Base-by-base conservation (phyloP, 2,329 filamentous ascomycete species). In the Gaeumannomyces sp. region DNA sequence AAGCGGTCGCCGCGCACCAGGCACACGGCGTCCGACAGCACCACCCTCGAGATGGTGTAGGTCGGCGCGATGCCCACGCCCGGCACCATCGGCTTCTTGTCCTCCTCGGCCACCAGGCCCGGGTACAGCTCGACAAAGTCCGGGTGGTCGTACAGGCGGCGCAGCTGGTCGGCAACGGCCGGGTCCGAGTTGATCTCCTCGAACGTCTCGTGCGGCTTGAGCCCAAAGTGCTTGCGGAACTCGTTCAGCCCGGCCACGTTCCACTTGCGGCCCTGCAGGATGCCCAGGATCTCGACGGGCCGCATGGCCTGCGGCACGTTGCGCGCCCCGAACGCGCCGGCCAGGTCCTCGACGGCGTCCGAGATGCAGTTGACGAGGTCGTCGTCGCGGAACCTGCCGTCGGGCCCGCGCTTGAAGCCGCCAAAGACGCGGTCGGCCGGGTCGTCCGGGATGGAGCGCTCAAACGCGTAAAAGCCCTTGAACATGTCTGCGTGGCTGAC, bases 161-260 rank as follows among this genome's bases (percentile, higher is more conserved):
- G 80, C 5, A 93, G 81, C 31, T 85, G 80, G 61, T 89, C 82
- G 2, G 90, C 85, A 22, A 94, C 84, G 19, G 85, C 83, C 0
- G 88, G 88, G 69, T 95, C 89, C 0, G 88, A 86, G 74, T 93
- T 95, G 77, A 96, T 93, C 62, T 93, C 90, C 73, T 93, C 90
- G 66, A 96, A 96, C 0, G 81, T 89, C 28, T 88, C 85, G 72
- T 96, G 89, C 0, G 85, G 84, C 76, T 90, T 90, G 7, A 96
- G 79, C 1, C 88, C 87, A 70, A 94, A 93, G 77, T 93, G 90
- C 73, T 90, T 88, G 63, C 92, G 85, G 80, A 95, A 96, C 78
- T 95, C 92, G 72, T 96, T 96, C 67, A 96, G 79, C 0, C 89
- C 88, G 0, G 89, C 89, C 11, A 92, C 77, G 67, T 92, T 89